phyloP scores from a whole-genome alignment of 805 yeast species.

The Kluyveromyces siamensis region DNA sequence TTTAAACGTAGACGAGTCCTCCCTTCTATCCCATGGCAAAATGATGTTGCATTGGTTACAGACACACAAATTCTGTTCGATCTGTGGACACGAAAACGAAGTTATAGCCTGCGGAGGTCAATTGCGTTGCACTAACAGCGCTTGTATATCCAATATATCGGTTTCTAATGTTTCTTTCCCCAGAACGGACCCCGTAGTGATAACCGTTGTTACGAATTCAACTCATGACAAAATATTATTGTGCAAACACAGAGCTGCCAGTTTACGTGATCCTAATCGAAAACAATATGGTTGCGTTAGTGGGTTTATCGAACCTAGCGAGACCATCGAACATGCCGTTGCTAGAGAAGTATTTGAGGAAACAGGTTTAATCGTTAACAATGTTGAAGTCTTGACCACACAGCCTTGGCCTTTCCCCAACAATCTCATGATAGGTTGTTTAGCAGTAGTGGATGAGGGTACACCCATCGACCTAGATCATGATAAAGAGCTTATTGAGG shows the following conservation, averaged over 20 bases:
- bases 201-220: conserved; percentile 62
- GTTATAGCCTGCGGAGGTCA: conserved; percentile 65
- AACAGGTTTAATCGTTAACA: conserved; percentile 62
- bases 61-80: conserved; percentile 70
- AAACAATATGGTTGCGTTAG: conserved; percentile 40
- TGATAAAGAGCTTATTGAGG: conserved; percentile 80
- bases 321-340: conserved; percentile 81
- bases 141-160: conserved; percentile 13
- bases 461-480: conserved; percentile 53
- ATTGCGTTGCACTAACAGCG: conserved; percentile 36
- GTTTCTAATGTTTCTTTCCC: conserved; percentile 83
- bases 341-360: conserved; percentile 90
- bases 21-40: conserved; percentile 68
- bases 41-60: conserved; percentile 80
- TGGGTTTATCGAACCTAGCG: conserved; percentile 94
- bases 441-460: conserved; percentile 62
- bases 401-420: conserved; percentile 99
- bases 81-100: conserved; percentile 63
- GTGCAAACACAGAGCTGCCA: conserved; percentile 46
- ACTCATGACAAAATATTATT: conserved; percentile 57
- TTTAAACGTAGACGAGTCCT: conserved; percentile 11
- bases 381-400: conserved; percentile 54
- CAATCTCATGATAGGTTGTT: conserved; percentile 85
- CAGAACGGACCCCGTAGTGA: conserved; percentile 80
- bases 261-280: conserved; percentile 20